Evolutionary conservation across 108 stramenopile species (phyloP), one percentile per base, ranked within the genome.

Genomic region (Cyclotella kingstonii): DNA sequence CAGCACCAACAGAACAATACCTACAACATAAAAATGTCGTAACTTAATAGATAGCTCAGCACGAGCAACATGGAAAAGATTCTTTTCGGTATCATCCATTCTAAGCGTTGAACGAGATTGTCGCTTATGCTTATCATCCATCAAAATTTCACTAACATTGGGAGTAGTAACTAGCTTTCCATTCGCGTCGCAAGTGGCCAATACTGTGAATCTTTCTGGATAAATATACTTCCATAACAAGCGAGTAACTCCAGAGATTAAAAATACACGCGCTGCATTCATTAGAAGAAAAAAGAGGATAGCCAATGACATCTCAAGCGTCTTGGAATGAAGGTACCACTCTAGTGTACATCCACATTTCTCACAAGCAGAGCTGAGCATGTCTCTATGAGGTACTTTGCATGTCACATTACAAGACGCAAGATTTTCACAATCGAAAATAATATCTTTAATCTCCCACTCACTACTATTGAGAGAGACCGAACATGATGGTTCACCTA

Each of bases 261-360:
- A 68, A n/a, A 52, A 63, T 27, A 69, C 58, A 39, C 80, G 56
- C 19, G 72, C 55, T 28, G 68, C 49, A 63, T 81, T 81, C 70
- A 77, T 76, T 31, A 63, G 56, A 11, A 56, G 19, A 52, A 69
- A 81, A 23, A 80, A 22, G 11, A 77, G 36, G 41, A 78, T 44
- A 12, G 77, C 69, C 45, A 81, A 41, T 36, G 64, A 53, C 14
- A 54, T 51, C 53, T 68, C 58, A 34, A 78, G 59, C 80, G 72
- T 74, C 19, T 77, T 46, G 0, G 76, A 78, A 50, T 81, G 80
- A 39, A 73, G 51, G 11, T 50, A 67, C 80, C 80, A 81, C 50
- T 81, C 80, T 21, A 64, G 23, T 2, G 60, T 62, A 34, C 80
- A 81, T 25, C 80, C 76, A 23, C 80, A 77, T 23, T 40, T 17